Base-by-base conservation (phyloP, 2,329 filamentous ascomycete species). In the Talaromyces sp. region DNA sequence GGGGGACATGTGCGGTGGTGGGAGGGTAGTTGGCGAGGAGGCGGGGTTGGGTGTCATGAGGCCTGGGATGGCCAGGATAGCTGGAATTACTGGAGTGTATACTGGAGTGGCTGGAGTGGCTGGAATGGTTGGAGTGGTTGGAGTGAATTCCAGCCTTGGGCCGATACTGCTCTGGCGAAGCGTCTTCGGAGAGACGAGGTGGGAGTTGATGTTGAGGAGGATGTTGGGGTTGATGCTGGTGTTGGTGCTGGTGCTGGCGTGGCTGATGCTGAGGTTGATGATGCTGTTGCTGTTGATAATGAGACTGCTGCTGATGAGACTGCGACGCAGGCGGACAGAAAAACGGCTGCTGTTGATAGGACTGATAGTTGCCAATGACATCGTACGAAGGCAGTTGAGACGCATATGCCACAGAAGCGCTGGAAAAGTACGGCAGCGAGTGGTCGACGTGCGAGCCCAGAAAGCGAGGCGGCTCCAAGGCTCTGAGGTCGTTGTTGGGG, bases 401-500 rank as follows among this genome's bases (percentile, higher is more conserved):
- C n/a, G 73, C 68, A 64, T 74, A 77, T 21, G 74, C 65, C 14
- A 74, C 65, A 52, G 70, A 66, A 26, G 69, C 68, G 63, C 69
- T 73, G 38, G 72, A 65, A 62, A 75, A 77, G 63, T 75, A 77
- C 19, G 73, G 66, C 56, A 74, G 73, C 58, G 71, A 68, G 35
- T 65, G 65, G 35, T 75, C 61, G 41, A 61, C 59, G 51, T 69
- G 69, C 19, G 75, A 68, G 60, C 70, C 67, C 66, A 77, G 70
- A 62, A 75, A 67, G 14, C 74, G 75, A 60, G 74, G 74, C 62
- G 72, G 70, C 32, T 70, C 64, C 63, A 74, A 67, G 17, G 69
- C 66, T 26, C 74, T 70, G 55, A 77, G 65, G 41, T 69, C 67
- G 69, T 76, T 75, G 61, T 68, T 68, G 14, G 74, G 65, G 60